These are phyloP conservation scores for Haplosporangium sp. DNA, from an alignment of 371 early-diverging fungal species.

Conservation along the genomic window DNA sequence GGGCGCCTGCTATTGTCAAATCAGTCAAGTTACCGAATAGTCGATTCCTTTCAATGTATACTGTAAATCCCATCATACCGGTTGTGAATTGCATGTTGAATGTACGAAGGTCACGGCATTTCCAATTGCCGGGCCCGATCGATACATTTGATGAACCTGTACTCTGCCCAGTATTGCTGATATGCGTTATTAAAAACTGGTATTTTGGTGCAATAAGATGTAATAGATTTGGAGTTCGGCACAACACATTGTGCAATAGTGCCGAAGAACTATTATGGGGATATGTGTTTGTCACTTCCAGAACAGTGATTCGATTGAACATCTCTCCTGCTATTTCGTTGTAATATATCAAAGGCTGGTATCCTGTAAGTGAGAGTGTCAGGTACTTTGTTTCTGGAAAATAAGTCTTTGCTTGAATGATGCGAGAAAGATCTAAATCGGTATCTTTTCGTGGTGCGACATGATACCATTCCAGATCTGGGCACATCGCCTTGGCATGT, in stretches of 20 bases:
- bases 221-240: too few relatives aligned
- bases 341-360: not conserved
- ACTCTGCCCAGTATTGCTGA: too few relatives aligned
- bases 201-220: too few relatives aligned
- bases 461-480: slow-evolving; percentile 24
- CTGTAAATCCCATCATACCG: not conserved
- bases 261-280: too few relatives aligned
- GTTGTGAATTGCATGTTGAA: not conserved
- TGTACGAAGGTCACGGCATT: slow-evolving; percentile 20
- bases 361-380: not conserved
- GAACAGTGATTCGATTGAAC: too few relatives aligned
- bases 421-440: not conserved
- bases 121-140: slow-evolving; percentile 6
- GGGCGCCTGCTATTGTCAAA: not conserved
- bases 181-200: too few relatives aligned
- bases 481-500: slow-evolving; percentile 14
- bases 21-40: slow-evolving; percentile 24
- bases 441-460: not conserved
- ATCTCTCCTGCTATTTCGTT: not conserved
- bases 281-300: not conserved
- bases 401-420: not conserved
- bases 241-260: too few relatives aligned
- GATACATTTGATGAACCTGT: too few relatives aligned
- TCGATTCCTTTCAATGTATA: slow-evolving; percentile 8
- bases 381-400: not conserved